A percentile compares a stretch with the other conserved stretches of the same genome.
Evolutionary conservation across 805 yeast species (phyloP).

Genomic region (Kodamaea fukazawae): DNA sequence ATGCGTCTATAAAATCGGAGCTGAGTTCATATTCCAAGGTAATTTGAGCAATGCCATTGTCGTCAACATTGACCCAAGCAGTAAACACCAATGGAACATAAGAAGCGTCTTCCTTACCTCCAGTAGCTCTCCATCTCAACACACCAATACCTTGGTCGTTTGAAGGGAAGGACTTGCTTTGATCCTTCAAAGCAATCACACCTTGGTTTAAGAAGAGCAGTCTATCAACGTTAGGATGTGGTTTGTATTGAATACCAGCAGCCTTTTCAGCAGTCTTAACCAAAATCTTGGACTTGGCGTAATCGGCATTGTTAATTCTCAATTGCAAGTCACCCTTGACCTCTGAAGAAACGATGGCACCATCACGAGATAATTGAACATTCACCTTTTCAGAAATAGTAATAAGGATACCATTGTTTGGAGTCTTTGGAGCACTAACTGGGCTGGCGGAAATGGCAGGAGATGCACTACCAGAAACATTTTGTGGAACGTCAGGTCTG

Average conservation of each 20-base stretch:
- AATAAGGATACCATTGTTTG: slow-evolving; percentile 76
- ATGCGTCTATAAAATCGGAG: slow-evolving; percentile 32
- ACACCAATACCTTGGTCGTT: slow-evolving; percentile 90
- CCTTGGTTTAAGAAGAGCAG: slow-evolving; percentile 55
- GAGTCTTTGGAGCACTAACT: slow-evolving; percentile 23
- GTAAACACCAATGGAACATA: slow-evolving; percentile 66
- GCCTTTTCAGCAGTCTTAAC: slow-evolving; percentile 50
- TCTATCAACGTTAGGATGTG: slow-evolving; percentile 95
- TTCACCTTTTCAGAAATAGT: slow-evolving; percentile 72
- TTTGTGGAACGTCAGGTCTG: slow-evolving; percentile 7
- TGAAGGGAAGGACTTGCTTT: slow-evolving; percentile 79
- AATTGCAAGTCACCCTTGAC: slow-evolving; percentile 89
- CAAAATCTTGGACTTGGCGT: slow-evolving; percentile 63
- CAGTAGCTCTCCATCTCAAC: slow-evolving; percentile 84
- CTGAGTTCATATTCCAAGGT: slow-evolving; percentile 86
- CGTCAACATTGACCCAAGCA: slow-evolving; percentile 76
- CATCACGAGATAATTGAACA: slow-evolving; percentile 82
- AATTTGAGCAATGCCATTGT: slow-evolving; percentile 61
- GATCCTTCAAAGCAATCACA: slow-evolving; percentile 72
- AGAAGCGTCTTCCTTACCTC: slow-evolving; percentile 51
- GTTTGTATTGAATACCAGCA: slow-evolving; percentile 69
- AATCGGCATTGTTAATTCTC: slow-evolving; percentile 73
- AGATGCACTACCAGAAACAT: slow-evolving; percentile 10
- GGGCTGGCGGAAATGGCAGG: slow-evolving; percentile 14
- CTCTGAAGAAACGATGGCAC: slow-evolving; percentile 65